Evolutionary conservation across 1,284 basidiomycete species (phyloP).

Genomic region (Cryptococcus maquisensis): DNA sequence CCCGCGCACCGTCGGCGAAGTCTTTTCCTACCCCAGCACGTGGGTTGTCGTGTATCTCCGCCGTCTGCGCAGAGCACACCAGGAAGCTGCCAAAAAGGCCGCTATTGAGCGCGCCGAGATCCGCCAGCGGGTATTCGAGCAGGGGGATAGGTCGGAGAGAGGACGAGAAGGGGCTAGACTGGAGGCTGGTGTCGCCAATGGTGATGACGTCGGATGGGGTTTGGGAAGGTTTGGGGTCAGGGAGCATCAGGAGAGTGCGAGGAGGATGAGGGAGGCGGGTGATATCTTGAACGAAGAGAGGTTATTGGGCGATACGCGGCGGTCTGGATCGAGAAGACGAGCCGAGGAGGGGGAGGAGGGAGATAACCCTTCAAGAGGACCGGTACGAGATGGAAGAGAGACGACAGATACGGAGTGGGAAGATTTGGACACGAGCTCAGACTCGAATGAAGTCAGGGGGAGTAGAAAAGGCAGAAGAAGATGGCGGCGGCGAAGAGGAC

Average conservation of each 20-base stretch:
- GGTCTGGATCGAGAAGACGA: neutral
- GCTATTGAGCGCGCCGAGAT: slow-evolving; percentile 41
- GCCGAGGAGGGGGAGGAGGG: slow-evolving; percentile 61
- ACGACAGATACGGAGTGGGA: slow-evolving; percentile 25
- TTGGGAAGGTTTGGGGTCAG: slow-evolving; percentile 65
- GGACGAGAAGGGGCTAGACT: slow-evolving; percentile 1
- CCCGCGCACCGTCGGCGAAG: slow-evolving; percentile 30
- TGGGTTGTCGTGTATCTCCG: slow-evolving; percentile 44
- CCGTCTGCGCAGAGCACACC: slow-evolving; percentile 43
- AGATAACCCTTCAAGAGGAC: slow-evolving; percentile 48
- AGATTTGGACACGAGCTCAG: slow-evolving; percentile 18
- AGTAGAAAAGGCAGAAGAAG: neutral
- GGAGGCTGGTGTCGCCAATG: slow-evolving; percentile 7
- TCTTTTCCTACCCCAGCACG: slow-evolving; percentile 42
- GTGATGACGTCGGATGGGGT: slow-evolving; percentile 61
- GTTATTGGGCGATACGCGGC: slow-evolving; percentile 12
- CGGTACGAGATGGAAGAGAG: slow-evolving; percentile 1
- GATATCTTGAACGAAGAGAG: slow-evolving; percentile 31
- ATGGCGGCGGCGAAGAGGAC: slow-evolving; percentile 9
- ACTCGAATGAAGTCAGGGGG: slow-evolving; percentile 2
- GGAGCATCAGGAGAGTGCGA: slow-evolving; percentile 46
- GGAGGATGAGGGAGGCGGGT: slow-evolving; percentile 35
- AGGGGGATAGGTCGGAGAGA: slow-evolving; percentile 2
- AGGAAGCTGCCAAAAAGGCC: slow-evolving; percentile 41
- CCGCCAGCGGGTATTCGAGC: slow-evolving; percentile 32